Base-by-base conservation (phyloP, 1,284 basidiomycete species). In the Cerrena zonata region DNA sequence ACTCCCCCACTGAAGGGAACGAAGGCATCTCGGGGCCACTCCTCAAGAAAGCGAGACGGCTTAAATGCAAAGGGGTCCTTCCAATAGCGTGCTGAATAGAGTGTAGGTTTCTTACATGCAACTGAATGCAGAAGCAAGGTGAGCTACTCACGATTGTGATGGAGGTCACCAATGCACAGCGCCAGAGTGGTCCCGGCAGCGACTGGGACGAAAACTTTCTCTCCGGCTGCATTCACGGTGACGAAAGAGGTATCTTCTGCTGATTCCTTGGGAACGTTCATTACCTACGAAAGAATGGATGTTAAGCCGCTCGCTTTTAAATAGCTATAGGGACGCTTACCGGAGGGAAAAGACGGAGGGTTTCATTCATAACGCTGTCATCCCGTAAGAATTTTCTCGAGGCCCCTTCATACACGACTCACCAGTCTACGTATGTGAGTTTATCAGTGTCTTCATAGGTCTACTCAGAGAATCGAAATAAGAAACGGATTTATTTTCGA, bases 281-380 rank as follows among this genome's bases (percentile, higher is more conserved):
- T 4, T 10, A 19, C 47, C 42, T n/a, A n/a, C n/a, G n/a, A n/a
- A n/a, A n/a, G n/a, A n/a, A n/a, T n/a, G n/a, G n/a, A n/a, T n/a
- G n/a, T n/a, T n/a, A n/a, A n/a, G n/a, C n/a, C n/a, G n/a, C n/a
- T n/a, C n/a, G n/a, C n/a, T n/a, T n/a, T n/a, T n/a, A n/a, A n/a
- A n/a, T n/a, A n/a, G n/a, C n/a, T n/a, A n/a, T n/a, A n/a, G n/a
- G n/a, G n/a, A n/a, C n/a, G 67, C 75, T 59, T 45, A 82, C 81
- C 7, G 79, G 72, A 42, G 82, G 78, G 59, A 77, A 82, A 56
- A 84, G 64, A 18, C 83, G 72, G 11, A 86, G 65, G 0, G 80
- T 76, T 63, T 86, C 83, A 59, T 82, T 72, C 51, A 81, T 68
- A 1, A 79, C 76, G 10, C 79, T 82, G 49, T 55, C 56, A 11